These are phyloP conservation scores for Kazachstania viticola DNA, from an alignment of 805 yeast genomes.

Conservation along the genomic window DNA sequence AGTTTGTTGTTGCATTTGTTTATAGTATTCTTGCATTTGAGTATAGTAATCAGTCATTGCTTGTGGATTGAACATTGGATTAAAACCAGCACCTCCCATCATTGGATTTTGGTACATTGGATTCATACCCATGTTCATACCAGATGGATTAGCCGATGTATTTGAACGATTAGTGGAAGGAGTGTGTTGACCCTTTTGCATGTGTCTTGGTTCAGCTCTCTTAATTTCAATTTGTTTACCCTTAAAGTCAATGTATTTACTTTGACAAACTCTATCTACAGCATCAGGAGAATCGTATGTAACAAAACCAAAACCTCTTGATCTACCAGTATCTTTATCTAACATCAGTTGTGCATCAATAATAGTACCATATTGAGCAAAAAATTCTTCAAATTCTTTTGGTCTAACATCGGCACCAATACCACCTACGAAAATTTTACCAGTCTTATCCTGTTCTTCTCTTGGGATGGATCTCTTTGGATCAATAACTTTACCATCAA, in stretches of 20 bases:
- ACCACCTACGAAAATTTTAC: conserved; percentile 96
- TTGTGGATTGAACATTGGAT: conserved; percentile 34
- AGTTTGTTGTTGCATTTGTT: conserved; percentile 27
- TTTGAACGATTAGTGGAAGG: conserved; percentile 4
- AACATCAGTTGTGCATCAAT: conserved; percentile 95
- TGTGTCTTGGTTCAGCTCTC: conserved; percentile 75
- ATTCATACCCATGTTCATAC: conserved; percentile 8
- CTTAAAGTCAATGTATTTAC: conserved; percentile 71
- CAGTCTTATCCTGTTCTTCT: conserved; percentile 94
- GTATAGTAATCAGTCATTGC: conserved; percentile 56
- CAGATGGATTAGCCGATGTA: conserved; percentile 5
- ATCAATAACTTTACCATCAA: conserved; percentile 93
- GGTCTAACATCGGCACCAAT: conserved; percentile 91
- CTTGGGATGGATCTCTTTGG: conserved; percentile 96
- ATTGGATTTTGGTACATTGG: conserved; percentile 24
- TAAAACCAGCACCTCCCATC: conserved; percentile 25
- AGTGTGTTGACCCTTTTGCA: conserved; percentile 31
- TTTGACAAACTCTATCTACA: conserved; percentile 77
- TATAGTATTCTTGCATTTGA: conserved; percentile 44
- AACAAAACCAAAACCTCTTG: conserved; percentile 94
- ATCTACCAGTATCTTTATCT: conserved; percentile 93
- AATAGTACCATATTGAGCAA: conserved; percentile 78
- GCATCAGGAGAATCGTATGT: conserved; percentile 93
- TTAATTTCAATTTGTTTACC: conserved; percentile 81
- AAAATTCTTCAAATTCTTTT: conserved; percentile 76